Evolutionary conservation across 1,284 basidiomycete genomes (phyloP).

Genomic region (Nidula niveotomentosa): DNA sequence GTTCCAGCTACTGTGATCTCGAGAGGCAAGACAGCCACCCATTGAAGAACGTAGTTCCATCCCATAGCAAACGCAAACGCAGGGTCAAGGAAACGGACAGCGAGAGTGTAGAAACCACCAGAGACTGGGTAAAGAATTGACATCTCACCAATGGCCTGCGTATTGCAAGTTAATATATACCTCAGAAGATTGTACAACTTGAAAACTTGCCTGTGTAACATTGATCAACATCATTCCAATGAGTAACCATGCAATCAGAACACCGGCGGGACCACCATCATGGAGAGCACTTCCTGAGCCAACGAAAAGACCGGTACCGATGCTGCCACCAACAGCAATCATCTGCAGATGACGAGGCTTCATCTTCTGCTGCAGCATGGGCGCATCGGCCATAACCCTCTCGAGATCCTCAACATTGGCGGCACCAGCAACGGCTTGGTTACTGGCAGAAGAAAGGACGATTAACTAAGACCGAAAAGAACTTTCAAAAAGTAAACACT

Average conservation of each 20-base stretch:
- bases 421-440: slow-evolving; percentile 31
- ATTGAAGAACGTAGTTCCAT: slow-evolving; percentile 49
- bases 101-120: slow-evolving; percentile 48
- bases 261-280: slow-evolving; percentile 38
- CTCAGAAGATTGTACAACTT: no score
- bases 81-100: slow-evolving; percentile 47
- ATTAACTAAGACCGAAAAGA: neutral
- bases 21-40: slow-evolving; percentile 39
- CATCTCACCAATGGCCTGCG: slow-evolving; percentile 48
- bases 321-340: slow-evolving; percentile 51
- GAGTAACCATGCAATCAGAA: slow-evolving; percentile 41
- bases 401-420: slow-evolving; percentile 32
- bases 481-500: slow-evolving; percentile 11
- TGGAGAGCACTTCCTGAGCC: slow-evolving; percentile 43
- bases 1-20: slow-evolving; percentile 45
- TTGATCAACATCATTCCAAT: slow-evolving; percentile 46
- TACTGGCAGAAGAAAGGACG: slow-evolving; percentile 19
- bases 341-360: slow-evolving; percentile 42
- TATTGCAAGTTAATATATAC: neutral
- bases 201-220: slow-evolving; percentile 36
- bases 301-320: slow-evolving; percentile 55
- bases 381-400: slow-evolving; percentile 33
- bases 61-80: slow-evolving; percentile 54
- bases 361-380: slow-evolving; percentile 48
- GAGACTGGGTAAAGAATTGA: slow-evolving; percentile 52